phyloP scores from a whole-genome alignment of 2,329 filamentous ascomycete species.

The Dactylellina cionopaga region DNA sequence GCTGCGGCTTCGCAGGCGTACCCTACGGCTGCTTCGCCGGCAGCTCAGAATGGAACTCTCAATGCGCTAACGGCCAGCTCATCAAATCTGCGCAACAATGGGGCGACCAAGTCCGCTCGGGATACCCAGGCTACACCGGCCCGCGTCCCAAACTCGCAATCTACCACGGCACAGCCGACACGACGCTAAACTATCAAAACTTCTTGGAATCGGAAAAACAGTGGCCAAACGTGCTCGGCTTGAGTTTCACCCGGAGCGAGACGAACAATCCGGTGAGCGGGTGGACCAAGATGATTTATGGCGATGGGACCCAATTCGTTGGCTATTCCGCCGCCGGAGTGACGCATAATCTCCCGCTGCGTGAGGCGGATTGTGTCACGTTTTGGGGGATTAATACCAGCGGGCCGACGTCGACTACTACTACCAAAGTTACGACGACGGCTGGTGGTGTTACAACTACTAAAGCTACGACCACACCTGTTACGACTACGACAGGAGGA shows the following conservation, averaged over 20 bases:
- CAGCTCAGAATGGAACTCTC: constrained; percentile 64
- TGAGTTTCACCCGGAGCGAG: constrained; percentile 54
- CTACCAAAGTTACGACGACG: constrained; percentile 9
- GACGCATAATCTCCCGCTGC: constrained; percentile 15
- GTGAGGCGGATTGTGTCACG: constrained; percentile 7
- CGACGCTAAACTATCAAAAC: constrained; percentile 66
- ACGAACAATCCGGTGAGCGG: constrained; percentile 52
- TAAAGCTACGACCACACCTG: not conserved
- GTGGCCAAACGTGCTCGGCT: constrained; percentile 66
- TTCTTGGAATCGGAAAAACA: constrained; percentile 70
- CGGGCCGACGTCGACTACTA: constrained; percentile 20
- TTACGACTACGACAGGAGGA: not conserved
- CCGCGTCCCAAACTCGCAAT: constrained; percentile 68
- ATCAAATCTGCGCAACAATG: constrained; percentile 64
- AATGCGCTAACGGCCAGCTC: constrained; percentile 65
- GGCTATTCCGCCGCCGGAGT: constrained; percentile 34
- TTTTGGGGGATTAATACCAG: constrained; percentile 37
- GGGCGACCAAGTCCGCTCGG: constrained; percentile 64
- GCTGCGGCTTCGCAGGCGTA: constrained; percentile 66
- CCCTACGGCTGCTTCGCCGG: constrained; percentile 67
- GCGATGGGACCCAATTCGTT: constrained; percentile 53
- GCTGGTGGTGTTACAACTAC: not conserved
- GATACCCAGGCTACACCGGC: constrained; percentile 67
- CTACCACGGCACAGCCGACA: constrained; percentile 68
- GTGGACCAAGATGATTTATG: constrained; percentile 54